Evolutionary conservation across 495 filamentous ascomycete genomes (phyloP).

Genomic region (Xylaria venustula): DNA sequence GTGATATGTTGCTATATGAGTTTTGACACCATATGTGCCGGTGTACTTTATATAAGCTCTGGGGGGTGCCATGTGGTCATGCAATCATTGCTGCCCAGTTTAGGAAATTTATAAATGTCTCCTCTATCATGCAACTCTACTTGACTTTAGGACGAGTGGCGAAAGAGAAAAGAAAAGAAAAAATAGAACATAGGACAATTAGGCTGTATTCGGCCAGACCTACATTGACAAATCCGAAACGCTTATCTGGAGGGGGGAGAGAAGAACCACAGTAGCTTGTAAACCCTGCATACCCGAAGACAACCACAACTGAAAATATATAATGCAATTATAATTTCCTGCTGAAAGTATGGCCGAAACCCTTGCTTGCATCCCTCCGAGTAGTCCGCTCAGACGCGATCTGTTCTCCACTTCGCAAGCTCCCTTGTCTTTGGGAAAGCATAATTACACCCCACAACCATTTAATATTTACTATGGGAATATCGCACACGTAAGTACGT

Average conservation of each 20-base stretch:
- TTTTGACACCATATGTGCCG: background rate
- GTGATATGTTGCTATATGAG: background rate
- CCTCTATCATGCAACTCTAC: background rate
- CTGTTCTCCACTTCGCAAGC: background rate
- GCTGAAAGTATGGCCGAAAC: background rate
- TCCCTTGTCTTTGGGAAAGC: background rate
- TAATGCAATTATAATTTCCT: too few relatives aligned
- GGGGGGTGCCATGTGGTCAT: background rate
- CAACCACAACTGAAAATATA: background rate
- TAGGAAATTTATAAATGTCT: background rate
- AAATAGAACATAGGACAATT: background rate
- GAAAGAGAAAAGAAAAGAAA: background rate
- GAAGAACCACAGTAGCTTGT: background rate
- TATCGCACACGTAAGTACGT: background rate
- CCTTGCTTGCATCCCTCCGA: background rate
- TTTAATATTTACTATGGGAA: background rate
- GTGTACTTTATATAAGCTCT: background rate
- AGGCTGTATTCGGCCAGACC: background rate
- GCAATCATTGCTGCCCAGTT: background rate
- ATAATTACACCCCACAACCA: background rate
- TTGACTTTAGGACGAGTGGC: background rate
- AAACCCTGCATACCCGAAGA: background rate
- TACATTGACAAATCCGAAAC: background rate
- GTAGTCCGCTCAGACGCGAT: background rate
- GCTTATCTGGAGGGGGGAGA: background rate